Evolutionary conservation across 2,329 filamentous ascomycete genomes (phyloP), one percentile per base, ranked within the genome.

Genomic region (Akanthomyces dipterigenus): DNA sequence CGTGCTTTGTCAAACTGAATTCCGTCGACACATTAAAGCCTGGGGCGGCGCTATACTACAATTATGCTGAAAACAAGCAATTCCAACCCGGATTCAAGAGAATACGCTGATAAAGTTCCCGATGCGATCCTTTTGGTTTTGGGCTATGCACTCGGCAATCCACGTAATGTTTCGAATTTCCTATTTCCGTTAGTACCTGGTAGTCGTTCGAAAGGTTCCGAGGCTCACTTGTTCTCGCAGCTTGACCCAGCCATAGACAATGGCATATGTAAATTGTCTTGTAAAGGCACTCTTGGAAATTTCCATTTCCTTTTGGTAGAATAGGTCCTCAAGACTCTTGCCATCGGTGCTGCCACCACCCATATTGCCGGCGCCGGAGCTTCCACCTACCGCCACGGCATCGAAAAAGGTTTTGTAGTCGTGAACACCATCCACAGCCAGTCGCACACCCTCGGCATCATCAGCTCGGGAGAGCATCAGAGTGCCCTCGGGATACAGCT

Each of bases 261-360:
- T 91, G 40, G 91, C 90, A 69, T 91, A 92, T 16, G 92, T 96
- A 75, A 99, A 99, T 74, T 99, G 95, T 67, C 91, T 85, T 5
- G 95, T 99, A 72, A 99, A 99, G 9, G 93, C 91, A 63, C 88
- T 79, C 82, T 99, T 99, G 61, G 90, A 93, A 65, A 98, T 89
- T 74, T 99, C 93, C 95, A 98, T 98, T 78, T 99, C 95, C 79
- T 96, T 98, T 76, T 97, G 91, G 75, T 99, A 99, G 78, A 99
- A 99, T 80, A 99, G 82, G 72, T 99, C 95, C 73, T 99, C 95
- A 69, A 99, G 76, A 69, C 93, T 97, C 78, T 90, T 92, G 54
- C 90, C 89, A 67, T 96, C 92, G 18, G 85, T 81, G 28, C 88
- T 87, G n/a, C 84, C 81, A 40, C 91, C 91, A 26, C 86, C 85